Evolutionary conservation across 1,284 basidiomycete species (phyloP), one percentile per base, ranked within the genome.

Genomic region (Melampsora medusae): DNA sequence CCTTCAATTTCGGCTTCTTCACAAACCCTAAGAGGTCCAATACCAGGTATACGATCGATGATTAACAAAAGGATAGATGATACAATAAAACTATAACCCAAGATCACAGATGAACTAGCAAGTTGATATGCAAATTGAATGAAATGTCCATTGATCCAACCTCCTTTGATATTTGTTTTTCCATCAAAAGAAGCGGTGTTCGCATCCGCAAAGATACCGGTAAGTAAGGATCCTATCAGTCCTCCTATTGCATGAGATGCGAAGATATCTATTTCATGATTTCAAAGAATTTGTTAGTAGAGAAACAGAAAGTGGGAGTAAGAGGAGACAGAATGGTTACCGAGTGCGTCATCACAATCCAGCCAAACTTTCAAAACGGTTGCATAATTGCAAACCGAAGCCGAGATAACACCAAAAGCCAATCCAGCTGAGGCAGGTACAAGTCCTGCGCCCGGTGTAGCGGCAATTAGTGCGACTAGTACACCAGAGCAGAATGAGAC

Each of bases 401-500:
- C 94, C 2, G 90, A 90, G 80, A 94, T 84, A 81, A 96, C 87
- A 69, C 95, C 93, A 81, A 93, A 94, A 0, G 90, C 86, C 12
- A 95, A 89, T 10, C 93, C 86, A 2, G 93, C 91, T 56, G 53
- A 28, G n/a, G 53, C 53, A 91, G 6, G 88, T 94, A 19, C 95
- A 93, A 1, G 94, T 97, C 83, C 97, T 96, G 74, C 84, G 84
- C 70, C 85, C 80, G 53, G 53, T 56, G 53, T 56, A 56, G 53
- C 53, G 16, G 53, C 53, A n/a, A 56, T 56, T 10, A 96, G 88
- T 70, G 93, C 94, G 17, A 90, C 86, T 79, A 97, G 90, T 77
- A 92, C 93, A 70, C 95, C 95, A 2, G 92, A 93, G 85, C 95
- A 98, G 86, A 98, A 96, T 17, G 94, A 93, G 78, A 98, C 92